Conservation (phyloP, 1,284 basidiomycete genomes). For the Macrocystidia cucumis region DNA sequence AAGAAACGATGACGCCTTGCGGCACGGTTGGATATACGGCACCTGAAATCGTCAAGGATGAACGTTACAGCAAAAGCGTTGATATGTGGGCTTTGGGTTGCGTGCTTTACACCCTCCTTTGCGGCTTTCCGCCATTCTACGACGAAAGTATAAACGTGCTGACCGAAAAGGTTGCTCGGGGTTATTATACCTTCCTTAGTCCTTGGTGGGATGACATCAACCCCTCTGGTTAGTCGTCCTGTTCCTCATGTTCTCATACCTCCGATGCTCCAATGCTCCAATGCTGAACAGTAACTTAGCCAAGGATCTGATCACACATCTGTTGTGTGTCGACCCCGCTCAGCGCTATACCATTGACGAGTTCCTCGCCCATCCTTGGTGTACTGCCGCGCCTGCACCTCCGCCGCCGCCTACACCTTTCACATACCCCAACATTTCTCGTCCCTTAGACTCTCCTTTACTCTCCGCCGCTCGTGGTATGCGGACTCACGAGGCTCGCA, state of each 20-base stretch:
- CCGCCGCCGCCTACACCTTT: conserved; percentile 56
- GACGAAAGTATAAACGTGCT: conserved; percentile 98
- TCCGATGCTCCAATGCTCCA: neutral
- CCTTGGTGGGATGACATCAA: conserved; percentile 99
- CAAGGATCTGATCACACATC: conserved; percentile 92
- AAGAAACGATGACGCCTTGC: conserved; percentile 98
- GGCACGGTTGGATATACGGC: conserved; percentile 99
- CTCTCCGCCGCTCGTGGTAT: conserved; percentile 75
- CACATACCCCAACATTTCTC: conserved; percentile 30
- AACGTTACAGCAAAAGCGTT: conserved; percentile 96
- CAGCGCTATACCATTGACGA: conserved; percentile 98
- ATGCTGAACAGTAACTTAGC: conserved; percentile 38
- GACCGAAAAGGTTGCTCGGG: conserved; percentile 96
- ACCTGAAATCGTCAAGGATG: conserved; percentile 99
- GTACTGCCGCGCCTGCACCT: conserved; percentile 59
- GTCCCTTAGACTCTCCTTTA: conserved; percentile 87
- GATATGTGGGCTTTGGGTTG: conserved; percentile 99
- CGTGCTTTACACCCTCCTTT: conserved; percentile 97
- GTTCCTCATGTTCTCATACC: no score
- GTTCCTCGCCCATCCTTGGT: conserved; percentile 97
- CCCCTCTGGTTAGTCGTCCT: conserved; percentile 47
- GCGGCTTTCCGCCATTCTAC: conserved; percentile 98
- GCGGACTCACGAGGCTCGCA: conserved; percentile 68
- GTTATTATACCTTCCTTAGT: conserved; percentile 97
- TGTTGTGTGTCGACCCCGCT: conserved; percentile 93